Evolutionary conservation across 2,329 filamentous ascomycete genomes (phyloP).

Genomic region (Ophiostoma australiae): DNA sequence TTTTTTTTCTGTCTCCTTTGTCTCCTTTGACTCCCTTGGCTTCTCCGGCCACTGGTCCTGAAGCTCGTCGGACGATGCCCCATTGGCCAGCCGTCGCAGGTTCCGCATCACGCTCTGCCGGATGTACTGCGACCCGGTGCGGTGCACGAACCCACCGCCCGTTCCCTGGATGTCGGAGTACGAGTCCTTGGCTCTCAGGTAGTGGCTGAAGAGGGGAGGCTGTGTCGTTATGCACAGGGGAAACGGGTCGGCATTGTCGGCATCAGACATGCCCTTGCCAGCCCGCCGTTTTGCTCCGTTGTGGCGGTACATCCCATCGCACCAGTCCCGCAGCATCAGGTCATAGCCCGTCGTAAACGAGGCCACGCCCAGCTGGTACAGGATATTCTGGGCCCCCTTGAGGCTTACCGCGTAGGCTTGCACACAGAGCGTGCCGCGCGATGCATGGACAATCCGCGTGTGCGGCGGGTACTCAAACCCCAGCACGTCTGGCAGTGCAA

Average conservation of each 20-base stretch:
- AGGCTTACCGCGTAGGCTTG: neutral
- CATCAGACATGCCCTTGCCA: neutral
- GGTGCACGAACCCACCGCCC: neutral
- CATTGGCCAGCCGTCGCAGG: neutral
- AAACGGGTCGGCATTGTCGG: neutral
- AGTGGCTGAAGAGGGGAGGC: neutral
- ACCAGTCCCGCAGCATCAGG: neutral
- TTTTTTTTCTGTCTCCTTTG: neutral
- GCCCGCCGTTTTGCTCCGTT: neutral
- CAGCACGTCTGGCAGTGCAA: neutral
- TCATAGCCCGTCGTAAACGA: neutral
- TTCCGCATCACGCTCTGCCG: neutral
- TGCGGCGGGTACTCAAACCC: neutral
- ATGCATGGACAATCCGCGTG: neutral
- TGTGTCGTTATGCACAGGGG: neutral
- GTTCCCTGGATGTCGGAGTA: neutral
- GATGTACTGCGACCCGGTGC: neutral
- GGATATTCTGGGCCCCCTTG: neutral
- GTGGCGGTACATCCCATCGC: neutral
- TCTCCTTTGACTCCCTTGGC: neutral
- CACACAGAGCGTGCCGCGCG: neutral
- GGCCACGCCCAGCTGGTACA: neutral
- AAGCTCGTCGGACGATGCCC: neutral
- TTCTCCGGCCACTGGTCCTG: neutral
- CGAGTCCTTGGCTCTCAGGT: neutral